A percentile compares a stretch with the other conserved stretches of the same genome.
These are phyloP conservation scores for Schizothecium vesticola DNA, from an alignment of 495 filamentous ascomycete species.

Conservation along the genomic window DNA sequence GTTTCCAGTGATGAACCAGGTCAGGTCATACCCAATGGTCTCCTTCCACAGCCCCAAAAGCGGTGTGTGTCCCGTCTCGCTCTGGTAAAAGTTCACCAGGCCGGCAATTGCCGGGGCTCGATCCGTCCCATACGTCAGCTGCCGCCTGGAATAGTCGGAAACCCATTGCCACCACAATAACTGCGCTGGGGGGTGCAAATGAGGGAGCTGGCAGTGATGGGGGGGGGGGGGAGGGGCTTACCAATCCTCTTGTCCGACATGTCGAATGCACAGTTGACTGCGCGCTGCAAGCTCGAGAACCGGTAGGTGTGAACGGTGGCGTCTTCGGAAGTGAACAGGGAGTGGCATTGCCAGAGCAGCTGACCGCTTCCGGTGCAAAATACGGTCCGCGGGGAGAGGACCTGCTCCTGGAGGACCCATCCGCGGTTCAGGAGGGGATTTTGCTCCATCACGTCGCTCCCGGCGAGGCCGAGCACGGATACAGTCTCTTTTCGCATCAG, in stretches of 20 bases:
- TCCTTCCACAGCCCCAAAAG: neutral
- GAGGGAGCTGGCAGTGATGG: no score
- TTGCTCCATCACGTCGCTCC: neutral
- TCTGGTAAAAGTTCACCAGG: neutral
- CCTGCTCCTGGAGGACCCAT: slow-evolving; percentile 6
- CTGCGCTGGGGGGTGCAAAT: no score
- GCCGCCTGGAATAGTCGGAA: neutral
- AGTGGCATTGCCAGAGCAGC: slow-evolving; percentile 4
- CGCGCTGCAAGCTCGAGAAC: neutral
- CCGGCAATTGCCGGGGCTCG: neutral
- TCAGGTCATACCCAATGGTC: neutral
- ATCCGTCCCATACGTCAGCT: neutral
- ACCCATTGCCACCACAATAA: neutral
- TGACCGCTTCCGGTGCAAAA: neutral
- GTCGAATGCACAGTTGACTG: neutral
- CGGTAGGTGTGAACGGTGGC: neutral
- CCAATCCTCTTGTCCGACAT: neutral
- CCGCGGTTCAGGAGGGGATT: neutral
- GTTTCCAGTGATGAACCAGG: neutral
- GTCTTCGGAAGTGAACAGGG: neutral
- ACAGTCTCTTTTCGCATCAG: neutral
- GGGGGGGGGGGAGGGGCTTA: no score
- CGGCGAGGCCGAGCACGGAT: neutral
- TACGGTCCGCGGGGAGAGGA: neutral
- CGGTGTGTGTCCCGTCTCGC: neutral